Percentiles rank a stretch among this genome's conserved stretches.
phyloP scores from a whole-genome alignment of 2,329 filamentous ascomycete genomes.

The Colletotrichum eremochloae region DNA sequence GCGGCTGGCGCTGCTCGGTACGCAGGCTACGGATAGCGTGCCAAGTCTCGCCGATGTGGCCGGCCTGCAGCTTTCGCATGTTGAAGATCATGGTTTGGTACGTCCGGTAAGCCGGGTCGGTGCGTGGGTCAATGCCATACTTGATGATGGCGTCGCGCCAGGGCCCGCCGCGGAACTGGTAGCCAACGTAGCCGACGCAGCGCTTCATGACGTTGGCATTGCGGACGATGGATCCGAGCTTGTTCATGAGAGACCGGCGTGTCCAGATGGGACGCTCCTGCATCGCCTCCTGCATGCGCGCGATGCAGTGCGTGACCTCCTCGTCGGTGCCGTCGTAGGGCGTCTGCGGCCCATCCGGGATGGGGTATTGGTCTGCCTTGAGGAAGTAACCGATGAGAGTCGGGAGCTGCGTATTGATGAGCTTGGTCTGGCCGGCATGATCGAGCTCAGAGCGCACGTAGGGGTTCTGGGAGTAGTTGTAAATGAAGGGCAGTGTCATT shows the following conservation, averaged over 20 bases:
- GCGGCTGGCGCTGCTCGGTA: conserved; percentile 53
- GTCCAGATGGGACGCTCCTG: conserved; percentile 87
- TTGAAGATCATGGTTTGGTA: conserved; percentile 95
- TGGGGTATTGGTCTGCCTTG: conserved; percentile 72
- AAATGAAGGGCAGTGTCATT: conserved; percentile 80
- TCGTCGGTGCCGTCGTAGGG: conserved; percentile 71
- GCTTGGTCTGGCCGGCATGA: conserved; percentile 63
- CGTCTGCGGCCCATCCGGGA: conserved; percentile 70
- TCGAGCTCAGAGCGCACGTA: conserved; percentile 75
- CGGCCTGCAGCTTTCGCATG: conserved; percentile 67
- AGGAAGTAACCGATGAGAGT: conserved; percentile 71
- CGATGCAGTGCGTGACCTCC: conserved; percentile 74
- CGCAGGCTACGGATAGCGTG: conserved; percentile 60
- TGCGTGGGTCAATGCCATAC: conserved; percentile 88
- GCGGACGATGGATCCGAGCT: conserved; percentile 66
- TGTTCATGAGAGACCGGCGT: conserved; percentile 83
- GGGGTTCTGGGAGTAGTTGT: conserved; percentile 88
- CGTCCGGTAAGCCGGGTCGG: conserved; percentile 78
- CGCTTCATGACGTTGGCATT: conserved; percentile 75
- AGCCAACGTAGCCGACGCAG: conserved; percentile 86
- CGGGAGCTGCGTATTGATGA: conserved; percentile 71
- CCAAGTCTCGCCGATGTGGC: conserved; percentile 63
- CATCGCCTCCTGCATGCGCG: conserved; percentile 74
- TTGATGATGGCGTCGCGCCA: conserved; percentile 90
- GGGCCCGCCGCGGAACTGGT: conserved; percentile 92